Evolutionary conservation across 352 stramenopile species (phyloP), one percentile per base, ranked within the genome.

Genomic region (Albugo candida): DNA sequence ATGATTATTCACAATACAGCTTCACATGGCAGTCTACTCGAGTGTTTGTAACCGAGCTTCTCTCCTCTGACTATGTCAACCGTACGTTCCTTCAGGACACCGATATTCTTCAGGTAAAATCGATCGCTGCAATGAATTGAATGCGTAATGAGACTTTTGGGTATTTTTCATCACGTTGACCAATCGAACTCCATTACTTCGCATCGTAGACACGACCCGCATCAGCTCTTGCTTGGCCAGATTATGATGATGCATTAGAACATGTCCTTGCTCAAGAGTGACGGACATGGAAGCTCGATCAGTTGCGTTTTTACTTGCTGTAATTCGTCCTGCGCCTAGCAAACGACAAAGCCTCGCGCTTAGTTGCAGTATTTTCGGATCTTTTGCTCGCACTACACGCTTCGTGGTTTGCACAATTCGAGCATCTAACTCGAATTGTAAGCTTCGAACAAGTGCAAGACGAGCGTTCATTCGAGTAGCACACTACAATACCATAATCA

Each of bases 281-380:
- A 96, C 77, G 19, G 92, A 89, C 92, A 98, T 98, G 19, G 81
- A 77, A 14, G 92, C 97, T 46, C 92, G 81, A 65, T 98, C 89
- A 56, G 97, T 98, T 10, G 88, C 91, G 56, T 68, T 93, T 59
- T 97, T 97, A 66, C 92, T 97, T 47, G 93, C 96, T 2, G 93
- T 92, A 27, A 92, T 69, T 31, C 82, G 79, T 1, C 82, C 87
- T 41, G 79, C 89, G 16, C 82, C 80, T 6, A 98, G 57, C 46
- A 83, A 65, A 41, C 92, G 79, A 18, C 68, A 83, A 39, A 85
- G 52, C 3, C 59, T 60, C 1, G 65, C 79, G 19, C 67, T 67
- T 38, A 78, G 55, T 55, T 85, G 73, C 45, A 85, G 71, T 44
- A 85, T 85, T 58, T 85, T 70, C 11, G 73, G 70, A 42, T 85